Base-by-base conservation (phyloP, 202 grass and related monocot species). In the Saccharum hybrid region DNA sequence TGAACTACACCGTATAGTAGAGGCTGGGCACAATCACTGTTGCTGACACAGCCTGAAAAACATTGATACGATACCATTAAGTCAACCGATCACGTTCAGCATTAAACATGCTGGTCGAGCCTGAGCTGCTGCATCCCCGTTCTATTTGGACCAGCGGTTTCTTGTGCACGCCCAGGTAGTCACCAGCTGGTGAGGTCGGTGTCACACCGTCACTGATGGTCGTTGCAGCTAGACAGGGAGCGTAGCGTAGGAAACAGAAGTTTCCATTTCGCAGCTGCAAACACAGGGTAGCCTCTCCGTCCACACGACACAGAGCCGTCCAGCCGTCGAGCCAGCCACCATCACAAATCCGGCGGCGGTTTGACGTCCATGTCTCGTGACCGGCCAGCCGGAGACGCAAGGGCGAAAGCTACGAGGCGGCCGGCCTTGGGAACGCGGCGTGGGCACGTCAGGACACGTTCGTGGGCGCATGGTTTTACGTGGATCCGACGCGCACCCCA, bases 211-310 rank as follows among this genome's bases (percentile, higher is more conserved):
- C 65, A 10, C 8, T 19, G 3, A 18, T 56, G 18, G 16, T 7
- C 16, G 51, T 56, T 52, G 16, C 49, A 52, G 49, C 15, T 52
- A 19, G 49, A 15, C 49, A 19, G 51, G 1, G 4, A 18, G 38
- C 11, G 4, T 21, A 19, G 28, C 65, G 19, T 37, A 13, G 13
- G 15, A 30, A 12, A 21, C 4, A 26, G 2, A 22, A 26, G 0
- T n/a, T 75, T 11, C 45, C 66, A 39, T 59, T 70, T 7, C 15
- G 11, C 46, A 88, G 61, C 86, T 74, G 68, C 48, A 40, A 79
- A 74, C n/a, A 43, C 68, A 61, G 61, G 23, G 9, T 18, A 33
- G 0, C 33, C 33, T 4, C 33, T 33, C 33, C 33, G 33, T 33
- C 33, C 2, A 33, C 33, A 33, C 33, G 31, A 2, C 31, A 11